phyloP scores from a whole-genome alignment of 2,329 filamentous ascomycete species.

The Aureobasidium sp. region DNA sequence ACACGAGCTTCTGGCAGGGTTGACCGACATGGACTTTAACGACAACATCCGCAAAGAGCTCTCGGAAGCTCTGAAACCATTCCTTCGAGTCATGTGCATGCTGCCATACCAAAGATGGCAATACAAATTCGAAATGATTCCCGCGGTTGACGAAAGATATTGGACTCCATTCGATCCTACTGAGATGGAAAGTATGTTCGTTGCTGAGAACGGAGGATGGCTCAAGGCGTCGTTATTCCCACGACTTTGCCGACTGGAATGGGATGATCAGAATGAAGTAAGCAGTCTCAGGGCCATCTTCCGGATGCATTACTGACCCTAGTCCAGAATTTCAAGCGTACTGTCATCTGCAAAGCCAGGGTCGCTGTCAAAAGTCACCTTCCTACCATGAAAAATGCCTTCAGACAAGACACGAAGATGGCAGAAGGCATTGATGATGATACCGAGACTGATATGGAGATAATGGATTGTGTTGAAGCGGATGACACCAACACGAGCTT shows the following conservation, averaged over 20 bases:
- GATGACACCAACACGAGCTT: not conserved
- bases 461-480: too few species aligned
- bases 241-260: not conserved
- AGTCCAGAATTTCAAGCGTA: not conserved
- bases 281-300: not conserved
- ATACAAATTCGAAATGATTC: not conserved
- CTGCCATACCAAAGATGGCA: not conserved
- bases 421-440: not conserved
- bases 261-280: not conserved
- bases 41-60: not conserved
- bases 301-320: not conserved
- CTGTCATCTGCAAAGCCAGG: not conserved
- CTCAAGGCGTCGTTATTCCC: not conserved
- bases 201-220: not conserved
- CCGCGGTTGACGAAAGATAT: not conserved
- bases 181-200: not conserved
- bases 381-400: not conserved
- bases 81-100: not conserved
- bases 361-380: not conserved
- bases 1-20: not conserved
- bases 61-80: not conserved
- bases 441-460: not conserved
- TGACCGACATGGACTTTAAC: not conserved
- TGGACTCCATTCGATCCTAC: not conserved
- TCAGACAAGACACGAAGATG: not conserved